phyloP scores from a whole-genome alignment of 352 stramenopile genomes.

The Phytopythium sindhum region DNA sequence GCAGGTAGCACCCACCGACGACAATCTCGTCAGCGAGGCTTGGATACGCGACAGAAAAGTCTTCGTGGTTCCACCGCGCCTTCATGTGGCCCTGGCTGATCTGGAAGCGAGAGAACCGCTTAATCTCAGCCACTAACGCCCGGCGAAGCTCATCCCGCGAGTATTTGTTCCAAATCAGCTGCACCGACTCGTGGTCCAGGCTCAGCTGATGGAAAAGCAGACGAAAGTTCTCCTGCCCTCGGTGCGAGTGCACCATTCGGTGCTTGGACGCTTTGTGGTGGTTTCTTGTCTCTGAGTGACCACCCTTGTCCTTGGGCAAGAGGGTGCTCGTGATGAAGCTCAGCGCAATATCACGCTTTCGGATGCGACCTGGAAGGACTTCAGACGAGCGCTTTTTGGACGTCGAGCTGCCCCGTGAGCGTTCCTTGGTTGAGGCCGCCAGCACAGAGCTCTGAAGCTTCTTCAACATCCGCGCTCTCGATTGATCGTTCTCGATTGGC shows the following conservation, averaged over 20 bases:
- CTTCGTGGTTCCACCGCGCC: slow-evolving; percentile 95
- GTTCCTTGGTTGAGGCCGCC: slow-evolving; percentile 7
- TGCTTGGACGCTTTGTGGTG: slow-evolving; percentile 16
- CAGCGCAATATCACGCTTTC: slow-evolving; percentile 68
- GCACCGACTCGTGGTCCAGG: slow-evolving; percentile 89
- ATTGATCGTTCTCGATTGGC: slow-evolving; percentile 60
- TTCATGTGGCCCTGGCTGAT: slow-evolving; percentile 58
- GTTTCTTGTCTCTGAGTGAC: not conserved
- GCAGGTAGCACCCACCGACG: slow-evolving; percentile 90
- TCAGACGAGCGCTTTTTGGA: slow-evolving; percentile 11
- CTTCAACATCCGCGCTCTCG: slow-evolving; percentile 57
- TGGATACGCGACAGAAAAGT: slow-evolving; percentile 91
- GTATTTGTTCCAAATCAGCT: slow-evolving; percentile 93
- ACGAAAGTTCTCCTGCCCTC: slow-evolving; percentile 89
- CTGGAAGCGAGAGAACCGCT: slow-evolving; percentile 77
- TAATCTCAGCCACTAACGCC: slow-evolving; percentile 81
- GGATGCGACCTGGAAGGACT: slow-evolving; percentile 24
- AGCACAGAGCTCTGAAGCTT: slow-evolving; percentile 56
- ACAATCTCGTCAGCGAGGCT: slow-evolving; percentile 85
- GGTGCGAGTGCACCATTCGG: slow-evolving; percentile 20
- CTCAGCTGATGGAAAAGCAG: slow-evolving; percentile 93
- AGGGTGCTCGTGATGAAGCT: slow-evolving; percentile 35
- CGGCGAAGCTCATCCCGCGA: slow-evolving; percentile 88
- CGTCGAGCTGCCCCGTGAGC: too few species aligned
- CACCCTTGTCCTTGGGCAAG: slow-evolving; percentile 10